Evolutionary conservation across 345 rosid species (phyloP).

Genomic region (Linum trigynum): DNA sequence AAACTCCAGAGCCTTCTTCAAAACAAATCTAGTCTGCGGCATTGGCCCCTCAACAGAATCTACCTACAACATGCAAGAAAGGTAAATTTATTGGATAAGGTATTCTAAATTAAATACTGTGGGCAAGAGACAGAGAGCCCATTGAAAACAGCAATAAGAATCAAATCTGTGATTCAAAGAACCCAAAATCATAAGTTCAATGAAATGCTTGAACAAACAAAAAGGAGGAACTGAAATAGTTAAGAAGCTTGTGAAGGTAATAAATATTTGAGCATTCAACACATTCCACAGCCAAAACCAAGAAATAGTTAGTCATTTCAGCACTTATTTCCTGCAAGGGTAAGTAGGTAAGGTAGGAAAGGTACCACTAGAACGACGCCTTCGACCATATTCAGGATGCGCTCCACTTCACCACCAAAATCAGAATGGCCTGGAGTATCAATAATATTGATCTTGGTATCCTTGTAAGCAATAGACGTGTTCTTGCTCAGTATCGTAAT

Average conservation of each 20-base stretch:
- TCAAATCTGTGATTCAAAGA: background rate
- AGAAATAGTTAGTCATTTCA: too few relatives aligned
- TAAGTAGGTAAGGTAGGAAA: slow-evolving; percentile 6
- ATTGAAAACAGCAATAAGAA: too few relatives aligned
- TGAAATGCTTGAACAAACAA: too few relatives aligned
- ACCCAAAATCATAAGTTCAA: background rate
- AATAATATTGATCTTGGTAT: slow-evolving; percentile 71
- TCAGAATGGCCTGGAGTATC: slow-evolving; percentile 99
- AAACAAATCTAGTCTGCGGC: slow-evolving; percentile 95
- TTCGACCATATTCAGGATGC: slow-evolving; percentile 96
- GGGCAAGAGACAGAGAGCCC: background rate
- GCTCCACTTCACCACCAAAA: slow-evolving; percentile 99
- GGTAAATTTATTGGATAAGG: too few relatives aligned
- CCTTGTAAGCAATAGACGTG: slow-evolving; percentile 74
- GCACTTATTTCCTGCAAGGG: too few relatives aligned
- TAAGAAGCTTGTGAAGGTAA: too few relatives aligned
- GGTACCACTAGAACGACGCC: slow-evolving; percentile 96
- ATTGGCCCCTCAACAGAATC: slow-evolving; percentile 99
- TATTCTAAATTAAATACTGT: background rate
- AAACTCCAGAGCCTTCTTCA: slow-evolving; percentile 91
- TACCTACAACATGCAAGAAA: slow-evolving; percentile 61
- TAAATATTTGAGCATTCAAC: too few relatives aligned
- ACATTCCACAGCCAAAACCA: too few relatives aligned
- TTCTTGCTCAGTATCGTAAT: slow-evolving; percentile 93
- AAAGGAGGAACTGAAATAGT: too few relatives aligned